These are phyloP conservation scores for Gossypium mustelinum DNA, from an alignment of 345 rosid genomes.

Conservation along the genomic window DNA sequence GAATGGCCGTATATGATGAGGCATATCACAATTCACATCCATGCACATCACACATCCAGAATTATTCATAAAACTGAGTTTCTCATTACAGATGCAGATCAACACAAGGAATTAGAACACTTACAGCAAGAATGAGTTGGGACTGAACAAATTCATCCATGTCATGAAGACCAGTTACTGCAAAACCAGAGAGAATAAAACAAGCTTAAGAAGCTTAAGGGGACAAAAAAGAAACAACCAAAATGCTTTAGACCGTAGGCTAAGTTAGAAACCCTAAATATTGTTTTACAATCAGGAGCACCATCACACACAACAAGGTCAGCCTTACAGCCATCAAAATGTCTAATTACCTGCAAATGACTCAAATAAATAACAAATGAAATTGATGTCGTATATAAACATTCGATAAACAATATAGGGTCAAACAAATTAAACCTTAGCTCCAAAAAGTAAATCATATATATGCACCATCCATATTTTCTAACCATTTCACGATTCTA, in stretches of 20 bases:
- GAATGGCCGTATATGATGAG: neutral
- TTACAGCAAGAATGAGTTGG: constrained; percentile 89
- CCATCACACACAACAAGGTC: constrained; percentile 98
- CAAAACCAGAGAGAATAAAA: constrained; percentile 25
- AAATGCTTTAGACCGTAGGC: neutral
- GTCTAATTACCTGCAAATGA: constrained; percentile 69
- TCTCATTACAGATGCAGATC: neutral
- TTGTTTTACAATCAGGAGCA: constrained; percentile 84
- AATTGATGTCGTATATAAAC: neutral
- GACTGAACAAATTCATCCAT: constrained; percentile 99
- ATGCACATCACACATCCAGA: neutral
- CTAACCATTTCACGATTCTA: neutral
- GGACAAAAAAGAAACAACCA: neutral
- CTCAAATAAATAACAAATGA: neutral
- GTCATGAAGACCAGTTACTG: constrained; percentile 98
- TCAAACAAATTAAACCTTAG: neutral
- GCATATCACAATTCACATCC: neutral
- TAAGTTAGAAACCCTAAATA: constrained; percentile 11
- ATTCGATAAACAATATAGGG: neutral
- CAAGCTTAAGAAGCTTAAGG: constrained; percentile 12
- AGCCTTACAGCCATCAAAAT: constrained; percentile 94
- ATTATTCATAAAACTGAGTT: neutral
- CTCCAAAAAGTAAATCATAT: neutral
- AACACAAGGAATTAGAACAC: constrained; percentile 18
- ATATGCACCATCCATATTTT: neutral